Evolutionary conservation across 2,329 filamentous ascomycete genomes (phyloP).

Genomic region (Taxawa tesnikishii): DNA sequence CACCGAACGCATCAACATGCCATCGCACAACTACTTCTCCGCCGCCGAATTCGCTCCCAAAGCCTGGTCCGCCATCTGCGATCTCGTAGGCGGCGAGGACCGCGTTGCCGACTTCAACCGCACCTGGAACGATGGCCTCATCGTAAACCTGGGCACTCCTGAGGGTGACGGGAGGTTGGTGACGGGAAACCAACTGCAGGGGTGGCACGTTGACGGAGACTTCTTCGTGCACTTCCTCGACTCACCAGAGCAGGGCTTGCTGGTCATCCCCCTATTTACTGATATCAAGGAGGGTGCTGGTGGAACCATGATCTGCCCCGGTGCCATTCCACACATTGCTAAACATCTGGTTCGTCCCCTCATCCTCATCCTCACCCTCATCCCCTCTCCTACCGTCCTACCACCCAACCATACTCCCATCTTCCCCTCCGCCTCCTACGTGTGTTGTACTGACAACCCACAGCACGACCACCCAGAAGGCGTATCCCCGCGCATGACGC

Average conservation of each 20-base stretch:
- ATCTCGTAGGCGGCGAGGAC: slow-evolving; percentile 52
- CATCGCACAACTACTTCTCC: slow-evolving; percentile 42
- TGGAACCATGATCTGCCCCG: slow-evolving; percentile 52
- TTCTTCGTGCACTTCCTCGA: slow-evolving; percentile 64
- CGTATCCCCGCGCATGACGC: slow-evolving; percentile 52
- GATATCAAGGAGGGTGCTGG: slow-evolving; percentile 50
- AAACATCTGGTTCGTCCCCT: slow-evolving; percentile 30
- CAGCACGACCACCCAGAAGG: slow-evolving; percentile 48
- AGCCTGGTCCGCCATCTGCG: slow-evolving; percentile 54
- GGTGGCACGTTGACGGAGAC: slow-evolving; percentile 61
- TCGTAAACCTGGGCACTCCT: slow-evolving; percentile 54
- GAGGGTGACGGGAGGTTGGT: slow-evolving; percentile 36
- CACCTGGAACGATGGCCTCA: slow-evolving; percentile 56
- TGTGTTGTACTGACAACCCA: neutral
- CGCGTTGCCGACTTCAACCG: slow-evolving; percentile 35
- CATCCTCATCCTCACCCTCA: no score
- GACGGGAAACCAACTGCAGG: slow-evolving; percentile 39
- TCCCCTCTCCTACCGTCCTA: no score
- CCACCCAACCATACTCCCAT: no score
- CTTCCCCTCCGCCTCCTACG: neutral
- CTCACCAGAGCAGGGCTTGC: slow-evolving; percentile 54
- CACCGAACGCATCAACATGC: slow-evolving; percentile 52
- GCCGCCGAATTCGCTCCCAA: slow-evolving; percentile 47
- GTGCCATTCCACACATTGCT: slow-evolving; percentile 46
- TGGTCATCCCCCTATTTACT: slow-evolving; percentile 56